Evolutionary conservation across 2,329 filamentous ascomycete species (phyloP).

Genomic region (Penicillium paneum): DNA sequence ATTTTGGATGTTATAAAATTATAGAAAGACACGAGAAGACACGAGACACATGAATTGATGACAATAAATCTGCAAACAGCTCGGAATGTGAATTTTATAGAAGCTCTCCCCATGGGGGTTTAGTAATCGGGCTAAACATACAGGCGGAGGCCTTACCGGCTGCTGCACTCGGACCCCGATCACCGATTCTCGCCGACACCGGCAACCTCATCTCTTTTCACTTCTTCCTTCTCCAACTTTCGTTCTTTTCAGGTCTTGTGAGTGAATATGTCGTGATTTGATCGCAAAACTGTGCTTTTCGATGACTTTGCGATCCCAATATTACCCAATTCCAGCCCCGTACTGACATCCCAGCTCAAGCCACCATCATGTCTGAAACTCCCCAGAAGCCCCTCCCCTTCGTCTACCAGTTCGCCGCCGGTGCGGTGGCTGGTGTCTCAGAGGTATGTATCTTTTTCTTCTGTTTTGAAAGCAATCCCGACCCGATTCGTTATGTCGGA

Average conservation of each 20-base stretch:
- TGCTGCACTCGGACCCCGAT: conserved; percentile 8
- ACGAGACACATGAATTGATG: neutral
- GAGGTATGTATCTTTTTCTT: conserved; percentile 63
- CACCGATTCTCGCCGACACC: conserved; percentile 26
- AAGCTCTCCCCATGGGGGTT: conserved; percentile 11
- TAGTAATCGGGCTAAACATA: conserved; percentile 8
- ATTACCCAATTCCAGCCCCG: neutral
- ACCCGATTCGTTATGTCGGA: neutral
- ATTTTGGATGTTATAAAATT: neutral
- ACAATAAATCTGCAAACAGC: neutral
- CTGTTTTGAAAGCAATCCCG: neutral
- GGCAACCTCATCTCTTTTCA: conserved; percentile 8
- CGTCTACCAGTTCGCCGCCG: conserved; percentile 90
- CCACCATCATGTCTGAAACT: conserved; percentile 55
- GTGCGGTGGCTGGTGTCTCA: conserved; percentile 95
- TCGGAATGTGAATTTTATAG: neutral
- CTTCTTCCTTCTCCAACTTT: conserved; percentile 2
- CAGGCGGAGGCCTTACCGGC: conserved; percentile 1
- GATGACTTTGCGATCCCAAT: neutral
- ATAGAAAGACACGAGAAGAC: neutral
- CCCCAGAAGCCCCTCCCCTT: conserved; percentile 79
- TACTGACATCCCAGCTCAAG: conserved; percentile 8
- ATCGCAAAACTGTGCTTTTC: neutral
- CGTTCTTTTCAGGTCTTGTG: conserved; percentile 2
- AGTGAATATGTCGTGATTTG: neutral